phyloP scores from a whole-genome alignment of 2,329 filamentous ascomycete species.

The Aspergillus sp. region DNA sequence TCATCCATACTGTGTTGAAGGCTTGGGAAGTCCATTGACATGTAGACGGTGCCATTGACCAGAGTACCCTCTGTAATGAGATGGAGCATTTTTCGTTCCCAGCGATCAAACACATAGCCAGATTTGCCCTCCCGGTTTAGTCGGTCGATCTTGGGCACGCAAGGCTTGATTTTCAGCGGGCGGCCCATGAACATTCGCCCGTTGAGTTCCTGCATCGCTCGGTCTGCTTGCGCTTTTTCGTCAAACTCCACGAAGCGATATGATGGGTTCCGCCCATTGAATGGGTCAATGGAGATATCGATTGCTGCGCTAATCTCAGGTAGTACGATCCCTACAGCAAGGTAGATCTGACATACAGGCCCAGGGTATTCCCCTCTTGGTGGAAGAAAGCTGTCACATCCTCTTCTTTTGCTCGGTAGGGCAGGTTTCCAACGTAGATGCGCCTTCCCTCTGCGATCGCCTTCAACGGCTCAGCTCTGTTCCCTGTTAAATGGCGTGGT shows the following conservation, averaged over 20 bases:
- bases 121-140: neutral
- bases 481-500: no score
- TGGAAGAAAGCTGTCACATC: neutral
- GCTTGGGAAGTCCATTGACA: neutral
- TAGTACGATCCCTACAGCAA: neutral
- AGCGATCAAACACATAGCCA: neutral
- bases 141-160: neutral
- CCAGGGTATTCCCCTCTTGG: neutral
- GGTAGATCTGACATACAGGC: neutral
- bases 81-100: neutral
- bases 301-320: slow-evolving; percentile 40
- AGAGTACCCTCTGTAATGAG: neutral
- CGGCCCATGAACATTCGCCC: slow-evolving; percentile 61
- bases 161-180: slow-evolving; percentile 65
- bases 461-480: no score
- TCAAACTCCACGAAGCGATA: slow-evolving; percentile 75
- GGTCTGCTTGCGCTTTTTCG: slow-evolving; percentile 60
- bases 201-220: slow-evolving; percentile 61
- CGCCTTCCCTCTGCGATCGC: neutral
- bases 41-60: neutral
- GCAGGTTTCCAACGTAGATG: neutral
- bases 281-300: slow-evolving; percentile 70
- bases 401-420: neutral
- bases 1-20: neutral
- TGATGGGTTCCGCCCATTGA: slow-evolving; percentile 70